These are phyloP conservation scores for Xylaria palmicola DNA, from an alignment of 495 filamentous ascomycete genomes.

Conservation along the genomic window DNA sequence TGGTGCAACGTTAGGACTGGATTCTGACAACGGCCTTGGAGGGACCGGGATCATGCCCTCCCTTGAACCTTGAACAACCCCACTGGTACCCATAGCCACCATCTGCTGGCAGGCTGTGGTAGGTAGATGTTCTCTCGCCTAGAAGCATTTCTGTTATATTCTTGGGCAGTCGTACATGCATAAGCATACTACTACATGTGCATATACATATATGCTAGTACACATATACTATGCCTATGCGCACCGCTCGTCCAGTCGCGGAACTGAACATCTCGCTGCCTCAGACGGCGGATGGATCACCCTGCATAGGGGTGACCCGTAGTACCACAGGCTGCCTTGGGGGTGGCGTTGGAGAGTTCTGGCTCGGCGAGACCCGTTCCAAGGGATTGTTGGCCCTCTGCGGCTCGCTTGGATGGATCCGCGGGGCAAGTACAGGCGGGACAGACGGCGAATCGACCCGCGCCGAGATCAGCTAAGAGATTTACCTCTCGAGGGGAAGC, in stretches of 20 bases:
- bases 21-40: constrained; percentile 2
- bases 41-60: too few relatives aligned
- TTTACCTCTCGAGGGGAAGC: not conserved
- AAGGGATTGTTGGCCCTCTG: too few relatives aligned
- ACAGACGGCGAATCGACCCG: constrained; percentile 4
- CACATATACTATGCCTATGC: not conserved
- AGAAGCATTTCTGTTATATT: not conserved
- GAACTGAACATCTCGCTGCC: not conserved
- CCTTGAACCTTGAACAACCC: not conserved
- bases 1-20: constrained; percentile 2
- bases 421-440: not conserved
- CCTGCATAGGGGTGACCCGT: too few relatives aligned
- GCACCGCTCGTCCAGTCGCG: not conserved
- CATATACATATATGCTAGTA: not conserved
- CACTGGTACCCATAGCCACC: not conserved
- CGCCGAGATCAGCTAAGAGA: not conserved
- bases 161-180: not conserved
- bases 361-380: too few relatives aligned
- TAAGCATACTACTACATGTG: not conserved
- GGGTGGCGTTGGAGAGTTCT: too few relatives aligned
- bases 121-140: not conserved
- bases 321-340: too few relatives aligned
- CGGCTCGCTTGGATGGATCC: not conserved
- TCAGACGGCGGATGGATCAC: not conserved
- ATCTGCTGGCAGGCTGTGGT: not conserved